Base-by-base conservation (phyloP, 139 green algal species). In the Chlamydomonas asymmetrica region DNA sequence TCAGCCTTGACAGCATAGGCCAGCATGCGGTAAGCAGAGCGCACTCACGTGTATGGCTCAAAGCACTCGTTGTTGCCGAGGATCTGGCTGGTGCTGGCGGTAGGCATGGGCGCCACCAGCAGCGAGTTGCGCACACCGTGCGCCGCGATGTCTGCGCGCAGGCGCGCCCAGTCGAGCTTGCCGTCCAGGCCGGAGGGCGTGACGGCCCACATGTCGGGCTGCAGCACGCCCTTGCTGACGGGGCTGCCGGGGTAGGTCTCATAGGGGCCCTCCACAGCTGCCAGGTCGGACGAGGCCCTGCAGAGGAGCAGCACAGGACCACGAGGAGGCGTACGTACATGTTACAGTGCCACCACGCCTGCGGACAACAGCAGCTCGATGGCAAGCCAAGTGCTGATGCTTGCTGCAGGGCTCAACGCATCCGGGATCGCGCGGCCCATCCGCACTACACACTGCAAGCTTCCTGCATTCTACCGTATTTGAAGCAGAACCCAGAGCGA, bases 21-120 rank as follows among this genome's bases (percentile, higher is more conserved):
- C n/a, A n/a, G n/a, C n/a, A n/a, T n/a, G n/a, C n/a, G n/a, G n/a
- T n/a, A n/a, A n/a, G n/a, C n/a, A n/a, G n/a, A n/a, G n/a, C n/a
- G n/a, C n/a, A n/a, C n/a, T n/a, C n/a, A n/a, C n/a, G 94, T 98
- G 87, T 98, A 98, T 34, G 95, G 95, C 90, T 98, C 95, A 72
- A 98, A 98, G 90, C 94, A 99, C 88, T 99, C 95, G 82, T 99
- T 99, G 92, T 99, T 99, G 70, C 90, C 91, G 41, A 96, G 85
- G 54, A 97, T 95, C 82, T 96, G 94, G 32, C 86, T 94, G 37
- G 96, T 99, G 50, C 85, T 95, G 48, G 96, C 96, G 8, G 96
- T 99, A 60, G 96, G 96, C 96, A 99, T 99, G 71, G 96, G 96
- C 23, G 96, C 96, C 32, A 99, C 74, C 68, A 99, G 90, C 79